Evolutionary conservation across 257 asterid species (phyloP), one percentile per base, ranked within the genome.

Genomic region (Ehretia macrophylla): DNA sequence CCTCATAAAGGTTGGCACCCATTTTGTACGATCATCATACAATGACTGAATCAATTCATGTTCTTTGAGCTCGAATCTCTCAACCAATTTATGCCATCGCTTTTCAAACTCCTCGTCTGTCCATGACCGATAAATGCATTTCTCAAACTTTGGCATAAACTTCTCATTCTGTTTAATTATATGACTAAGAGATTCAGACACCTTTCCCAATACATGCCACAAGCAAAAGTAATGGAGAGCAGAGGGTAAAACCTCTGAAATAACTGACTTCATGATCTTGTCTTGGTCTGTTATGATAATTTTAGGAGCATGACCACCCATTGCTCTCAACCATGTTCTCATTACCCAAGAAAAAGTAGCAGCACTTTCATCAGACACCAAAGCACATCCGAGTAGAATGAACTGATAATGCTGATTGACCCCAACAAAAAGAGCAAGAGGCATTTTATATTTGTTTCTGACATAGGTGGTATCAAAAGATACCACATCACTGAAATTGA

Each of bases 321-420:
- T 77, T 55, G 96, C 95, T 77, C 62, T 86, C 77, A 88, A 69
- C 99, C 99, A 92, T 62, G 90, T 81, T 46, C 68, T 73, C 90
- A 84, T 79, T 64, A 88, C 84, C 99, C 99, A 92, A 22, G 85
- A 77, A 80, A 61, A 84, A 14, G 97, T 76, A 37, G 86, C 79
- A 48, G 66, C 74, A 55, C 62, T 86, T 73, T 92, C 97, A 60
- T 92, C 97, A 62, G 85, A 84, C 47, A 92, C 64, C 85, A 92
- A 69, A 65, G 99, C 99, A 79, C 99, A 86, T 60, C 99, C 99
- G 54, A 88, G 95, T 64, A 83, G 77, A 82, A 88, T 75, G 77
- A 86, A 86, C 81, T 92, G 99, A 70, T 83, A 88, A 72, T 92
- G 97, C 56, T 92, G 99, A 75, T 88, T 88, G 67, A 92, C 99